These are phyloP conservation scores for Penicillium alfredii DNA, from an alignment of 495 filamentous ascomycete genomes.

Conservation along the genomic window DNA sequence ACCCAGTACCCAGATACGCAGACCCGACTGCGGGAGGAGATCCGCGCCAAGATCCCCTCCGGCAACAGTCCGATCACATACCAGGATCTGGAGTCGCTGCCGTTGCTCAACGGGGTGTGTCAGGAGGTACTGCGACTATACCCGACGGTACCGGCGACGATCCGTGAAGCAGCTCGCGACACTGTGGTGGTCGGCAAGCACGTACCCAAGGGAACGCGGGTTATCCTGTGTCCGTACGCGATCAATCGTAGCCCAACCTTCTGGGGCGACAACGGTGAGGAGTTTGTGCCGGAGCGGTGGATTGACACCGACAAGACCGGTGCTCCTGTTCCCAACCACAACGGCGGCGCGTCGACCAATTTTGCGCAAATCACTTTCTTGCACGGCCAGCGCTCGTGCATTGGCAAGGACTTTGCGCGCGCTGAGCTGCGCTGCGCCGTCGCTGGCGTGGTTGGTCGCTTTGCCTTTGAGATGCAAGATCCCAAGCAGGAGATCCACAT, in stretches of 20 bases:
- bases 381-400: constrained; percentile 44
- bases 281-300: constrained; percentile 46
- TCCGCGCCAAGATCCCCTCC: constrained; percentile 37
- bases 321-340: constrained; percentile 23
- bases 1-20: constrained; percentile 43
- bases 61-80: constrained; percentile 22
- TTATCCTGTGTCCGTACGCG: constrained; percentile 41
- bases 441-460: constrained; percentile 33
- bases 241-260: constrained; percentile 36
- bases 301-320: constrained; percentile 36
- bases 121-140: constrained; percentile 45
- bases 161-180: constrained; percentile 42
- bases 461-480: constrained; percentile 52
- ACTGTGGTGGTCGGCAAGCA: constrained; percentile 39
- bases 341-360: constrained; percentile 39
- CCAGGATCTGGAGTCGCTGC: constrained; percentile 42
- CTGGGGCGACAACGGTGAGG: constrained; percentile 37
- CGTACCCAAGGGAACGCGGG: constrained; percentile 39
- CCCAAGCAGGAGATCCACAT: constrained; percentile 54
- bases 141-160: constrained; percentile 46
- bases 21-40: constrained; percentile 40
- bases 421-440: constrained; percentile 35
- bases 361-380: constrained; percentile 45
- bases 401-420: constrained; percentile 46
- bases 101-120: constrained; percentile 48